Base-by-base conservation (phyloP, 192 early-diverging fungal species). In the Coemansia sp. region DNA sequence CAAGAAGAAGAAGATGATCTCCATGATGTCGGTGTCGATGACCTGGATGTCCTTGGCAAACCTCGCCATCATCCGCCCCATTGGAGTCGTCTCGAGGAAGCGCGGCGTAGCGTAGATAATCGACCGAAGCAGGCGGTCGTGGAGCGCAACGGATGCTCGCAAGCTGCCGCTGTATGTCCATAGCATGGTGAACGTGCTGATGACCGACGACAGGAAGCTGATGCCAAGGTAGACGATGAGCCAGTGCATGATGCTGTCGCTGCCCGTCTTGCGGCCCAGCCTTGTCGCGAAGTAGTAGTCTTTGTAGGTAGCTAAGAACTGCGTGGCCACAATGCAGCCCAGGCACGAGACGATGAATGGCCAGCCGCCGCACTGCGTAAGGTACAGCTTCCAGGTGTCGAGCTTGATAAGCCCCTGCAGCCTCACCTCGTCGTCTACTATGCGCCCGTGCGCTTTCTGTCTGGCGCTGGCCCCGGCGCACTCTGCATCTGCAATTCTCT, bases 61-160 rank as follows among this genome's bases (percentile, higher is more conserved):
- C 35, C 94, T 75, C 65, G 93, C 93, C 68, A 89, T 86, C 38
- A 93, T 91, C 14, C 90, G 83, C 16, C 93, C 93, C 16, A 91
- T 72, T 7, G 94, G 94, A 7, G 90, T 92, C 4, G 89, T 85
- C 52, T 94, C 92, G 64, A 91, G 93, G 85, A 94, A 94, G 21
- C 88, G 86, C 39, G 94, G 82, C 62, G 89, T 91, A 6, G 91
- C 89, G 25, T 84, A 77, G 12, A 88, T 61, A n/a, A 93, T 76
- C 37, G 83, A 68, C n/a, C 69, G 65, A 21, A 91, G 48, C 20
- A 91, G 69, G n/a, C 79, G 68, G 35, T 69, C 60, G 56, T 92
- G 89, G 41, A 92, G 53, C 0, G 65, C 59, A 1, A 65, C 69
- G 0, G 88, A 89, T 21, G 88, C 64, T 21, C 28, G 53, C 31